phyloP scores from a whole-genome alignment of 2,329 filamentous ascomycete genomes.

The Fusarium ambrosium region DNA sequence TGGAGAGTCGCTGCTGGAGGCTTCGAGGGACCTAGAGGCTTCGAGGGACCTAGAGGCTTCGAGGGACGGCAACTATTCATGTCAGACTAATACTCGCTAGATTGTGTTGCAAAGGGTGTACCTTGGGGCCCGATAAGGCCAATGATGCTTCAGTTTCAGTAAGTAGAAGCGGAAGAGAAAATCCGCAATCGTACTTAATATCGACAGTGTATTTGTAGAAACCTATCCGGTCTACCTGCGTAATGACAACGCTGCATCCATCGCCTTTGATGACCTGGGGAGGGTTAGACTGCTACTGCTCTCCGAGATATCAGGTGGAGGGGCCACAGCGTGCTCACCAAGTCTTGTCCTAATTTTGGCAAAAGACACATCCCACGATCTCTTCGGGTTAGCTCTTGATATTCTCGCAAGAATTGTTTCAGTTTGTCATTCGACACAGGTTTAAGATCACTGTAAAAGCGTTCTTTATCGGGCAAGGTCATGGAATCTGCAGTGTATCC shows the following conservation, averaged over 20 bases:
- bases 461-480: too few species aligned
- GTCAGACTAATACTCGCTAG: neutral
- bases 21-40: neutral
- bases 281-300: neutral
- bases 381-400: neutral
- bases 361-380: too few species aligned
- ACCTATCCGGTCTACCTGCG: neutral
- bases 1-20: neutral
- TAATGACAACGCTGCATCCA: neutral
- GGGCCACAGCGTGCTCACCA: neutral
- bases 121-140: neutral
- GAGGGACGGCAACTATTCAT: neutral
- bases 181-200: neutral
- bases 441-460: conserved; percentile 10
- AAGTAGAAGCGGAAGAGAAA: neutral
- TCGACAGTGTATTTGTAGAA: neutral
- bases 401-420: neutral
- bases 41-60: neutral
- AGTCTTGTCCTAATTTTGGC: neutral
- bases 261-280: neutral
- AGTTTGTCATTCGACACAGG: neutral
- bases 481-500: neutral
- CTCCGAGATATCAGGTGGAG: neutral
- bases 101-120: neutral
- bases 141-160: neutral